These are phyloP conservation scores for Coemansia sp. DNA, from an alignment of 192 early-diverging fungal genomes.

Conservation along the genomic window DNA sequence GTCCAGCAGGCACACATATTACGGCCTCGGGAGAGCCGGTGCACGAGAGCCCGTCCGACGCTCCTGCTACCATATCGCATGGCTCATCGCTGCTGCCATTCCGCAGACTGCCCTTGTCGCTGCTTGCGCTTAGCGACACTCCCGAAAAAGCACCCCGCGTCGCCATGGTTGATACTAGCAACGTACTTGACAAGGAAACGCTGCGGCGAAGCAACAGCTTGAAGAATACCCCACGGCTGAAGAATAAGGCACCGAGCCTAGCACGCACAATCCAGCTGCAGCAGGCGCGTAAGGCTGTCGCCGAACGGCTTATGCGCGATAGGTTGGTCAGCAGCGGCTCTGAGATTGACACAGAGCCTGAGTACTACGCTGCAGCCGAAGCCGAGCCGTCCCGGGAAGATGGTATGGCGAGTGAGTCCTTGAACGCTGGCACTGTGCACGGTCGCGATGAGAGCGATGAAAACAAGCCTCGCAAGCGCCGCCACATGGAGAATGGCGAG, in stretches of 20 bases:
- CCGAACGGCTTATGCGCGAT: slow-evolving; percentile 36
- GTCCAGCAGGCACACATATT: slow-evolving; percentile 6
- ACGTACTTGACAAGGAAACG: slow-evolving; percentile 11
- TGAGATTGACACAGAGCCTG: not conserved
- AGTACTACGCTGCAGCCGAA: slow-evolving; percentile 5
- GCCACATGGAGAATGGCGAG: slow-evolving; percentile 19
- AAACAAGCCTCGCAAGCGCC: slow-evolving; percentile 29
- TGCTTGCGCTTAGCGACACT: slow-evolving; percentile 35
- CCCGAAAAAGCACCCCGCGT: slow-evolving; percentile 20
- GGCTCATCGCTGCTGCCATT: slow-evolving; percentile 27
- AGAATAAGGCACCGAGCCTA: slow-evolving; percentile 43
- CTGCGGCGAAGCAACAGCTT: slow-evolving; percentile 38
- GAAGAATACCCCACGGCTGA: slow-evolving; percentile 18
- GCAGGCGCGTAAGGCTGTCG: slow-evolving; percentile 52
- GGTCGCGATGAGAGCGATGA: slow-evolving; percentile 29
- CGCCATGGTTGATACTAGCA: slow-evolving; percentile 17
- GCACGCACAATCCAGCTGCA: slow-evolving; percentile 53
- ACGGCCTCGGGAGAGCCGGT: not conserved
- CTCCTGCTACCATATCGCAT: slow-evolving; percentile 3
- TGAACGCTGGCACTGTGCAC: slow-evolving; percentile 17
- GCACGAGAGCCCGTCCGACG: not conserved
- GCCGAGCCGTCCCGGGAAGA: not conserved
- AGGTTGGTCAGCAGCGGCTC: not conserved
- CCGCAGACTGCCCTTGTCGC: slow-evolving; percentile 45
- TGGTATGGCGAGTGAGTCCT: not conserved